Percentiles rank a stretch among this genome's conserved stretches.
These are phyloP conservation scores for Priceomyces melissophilus DNA, from an alignment of 805 yeast species.

Conservation along the genomic window DNA sequence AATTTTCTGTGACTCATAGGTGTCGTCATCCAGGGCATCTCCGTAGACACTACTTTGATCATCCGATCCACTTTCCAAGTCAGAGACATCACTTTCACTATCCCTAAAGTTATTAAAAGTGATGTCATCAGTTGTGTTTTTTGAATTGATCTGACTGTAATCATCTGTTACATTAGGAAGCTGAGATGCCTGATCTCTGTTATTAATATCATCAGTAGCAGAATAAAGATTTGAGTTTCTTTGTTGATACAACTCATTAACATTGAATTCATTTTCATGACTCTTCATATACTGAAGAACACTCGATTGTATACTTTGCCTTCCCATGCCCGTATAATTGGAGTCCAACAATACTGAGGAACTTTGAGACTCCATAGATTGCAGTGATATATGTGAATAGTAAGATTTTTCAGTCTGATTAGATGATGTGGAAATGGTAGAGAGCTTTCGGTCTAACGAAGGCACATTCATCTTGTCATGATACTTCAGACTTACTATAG, in stretches of 20 bases:
- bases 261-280: slow-evolving; percentile 22
- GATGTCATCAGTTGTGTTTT: background rate
- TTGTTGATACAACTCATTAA: slow-evolving; percentile 37
- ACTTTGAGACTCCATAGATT: slow-evolving; percentile 15
- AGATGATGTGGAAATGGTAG: slow-evolving; percentile 26
- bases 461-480: no score
- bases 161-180: background rate
- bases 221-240: slow-evolving; percentile 18
- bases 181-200: background rate
- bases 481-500: no score
- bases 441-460: slow-evolving; percentile 29
- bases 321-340: slow-evolving; percentile 18
- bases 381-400: slow-evolving; percentile 12
- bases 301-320: slow-evolving; percentile 26
- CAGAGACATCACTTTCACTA: background rate
- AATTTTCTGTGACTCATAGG: slow-evolving; percentile 29
- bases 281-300: slow-evolving; percentile 34
- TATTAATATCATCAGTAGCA: no score
- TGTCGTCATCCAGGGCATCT: slow-evolving; percentile 8
- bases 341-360: slow-evolving; percentile 17
- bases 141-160: no score
- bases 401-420: slow-evolving; percentile 21
- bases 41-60: slow-evolving; percentile 5
- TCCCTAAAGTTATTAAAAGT: background rate
- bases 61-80: background rate